A percentile compares a stretch with the other conserved stretches of the same genome.
These are phyloP conservation scores for Daldinia decipiens DNA, from an alignment of 495 filamentous ascomycete genomes.

Conservation along the genomic window DNA sequence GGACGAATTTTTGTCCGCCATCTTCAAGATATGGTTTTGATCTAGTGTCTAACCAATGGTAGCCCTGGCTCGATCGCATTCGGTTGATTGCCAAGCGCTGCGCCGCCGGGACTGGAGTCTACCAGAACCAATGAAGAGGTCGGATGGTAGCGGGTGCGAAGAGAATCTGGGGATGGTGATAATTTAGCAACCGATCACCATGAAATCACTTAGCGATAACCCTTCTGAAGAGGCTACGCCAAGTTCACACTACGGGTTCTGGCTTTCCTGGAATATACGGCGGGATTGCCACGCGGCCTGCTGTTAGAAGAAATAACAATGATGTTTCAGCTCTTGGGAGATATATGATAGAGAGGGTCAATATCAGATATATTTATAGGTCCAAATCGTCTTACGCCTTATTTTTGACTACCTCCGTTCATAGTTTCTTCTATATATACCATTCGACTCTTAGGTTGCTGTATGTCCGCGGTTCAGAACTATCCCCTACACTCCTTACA, in stretches of 20 bases:
- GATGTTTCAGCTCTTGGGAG: not conserved
- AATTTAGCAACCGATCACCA: not conserved
- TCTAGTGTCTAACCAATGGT: not conserved
- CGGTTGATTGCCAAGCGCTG: slow-evolving; percentile 14
- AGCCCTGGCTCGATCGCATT: slow-evolving; percentile 9
- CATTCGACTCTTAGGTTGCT: not conserved
- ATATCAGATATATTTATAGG: not conserved
- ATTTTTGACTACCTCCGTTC: not conserved
- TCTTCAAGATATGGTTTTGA: not conserved
- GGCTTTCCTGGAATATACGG: not conserved
- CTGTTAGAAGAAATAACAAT: not conserved
- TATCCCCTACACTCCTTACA: not conserved
- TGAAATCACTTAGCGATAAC: not conserved
- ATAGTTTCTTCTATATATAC: not conserved
- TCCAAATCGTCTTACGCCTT: not conserved
- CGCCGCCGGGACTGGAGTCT: not conserved
- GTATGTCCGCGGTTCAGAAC: not conserved
- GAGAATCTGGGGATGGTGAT: not conserved
- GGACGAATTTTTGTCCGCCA: slow-evolving; percentile 1
- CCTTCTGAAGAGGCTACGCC: not conserved
- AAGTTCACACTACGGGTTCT: not conserved
- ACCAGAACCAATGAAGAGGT: not conserved
- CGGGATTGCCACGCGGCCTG: slow-evolving; percentile 4
- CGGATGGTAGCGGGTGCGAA: slow-evolving; percentile 5
- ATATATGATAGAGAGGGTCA: not conserved